Evolutionary conservation across 1,139 yeast species (phyloP).

Genomic region (Geotrichum citri-aurantii): DNA sequence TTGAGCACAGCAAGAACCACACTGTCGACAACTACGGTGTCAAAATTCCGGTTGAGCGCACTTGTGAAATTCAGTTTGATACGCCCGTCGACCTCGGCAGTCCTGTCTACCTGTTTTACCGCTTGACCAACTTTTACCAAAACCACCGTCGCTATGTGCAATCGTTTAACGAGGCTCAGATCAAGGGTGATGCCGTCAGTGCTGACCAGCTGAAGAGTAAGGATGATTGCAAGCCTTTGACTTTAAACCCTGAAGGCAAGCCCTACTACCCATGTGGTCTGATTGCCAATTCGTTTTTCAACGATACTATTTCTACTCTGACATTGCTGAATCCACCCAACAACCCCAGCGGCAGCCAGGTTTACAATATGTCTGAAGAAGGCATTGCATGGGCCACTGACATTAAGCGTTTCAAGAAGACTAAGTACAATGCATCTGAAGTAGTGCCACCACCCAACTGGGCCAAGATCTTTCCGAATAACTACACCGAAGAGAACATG

Average conservation of each 20-base stretch:
- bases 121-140: slow-evolving; percentile 77
- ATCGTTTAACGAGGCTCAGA: slow-evolving; percentile 85
- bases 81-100: slow-evolving; percentile 70
- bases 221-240: slow-evolving; percentile 84
- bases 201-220: slow-evolving; percentile 57
- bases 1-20: slow-evolving; percentile 31
- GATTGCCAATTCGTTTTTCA: slow-evolving; percentile 88
- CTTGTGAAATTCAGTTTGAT: slow-evolving; percentile 68
- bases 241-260: slow-evolving; percentile 46
- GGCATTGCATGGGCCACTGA: slow-evolving; percentile 90
- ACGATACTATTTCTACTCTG: slow-evolving; percentile 67
- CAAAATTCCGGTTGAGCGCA: slow-evolving; percentile 29
- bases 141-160: slow-evolving; percentile 92
- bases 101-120: slow-evolving; percentile 75
- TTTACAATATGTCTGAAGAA: slow-evolving; percentile 57
- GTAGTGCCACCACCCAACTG: slow-evolving; percentile 97
- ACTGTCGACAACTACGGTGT: slow-evolving; percentile 22
- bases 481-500: slow-evolving; percentile 75
- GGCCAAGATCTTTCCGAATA: slow-evolving; percentile 78
- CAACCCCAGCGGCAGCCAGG: slow-evolving; percentile 29
- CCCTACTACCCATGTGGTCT: slow-evolving; percentile 89
- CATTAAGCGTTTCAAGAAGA: slow-evolving; percentile 69
- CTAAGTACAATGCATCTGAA: slow-evolving; percentile 60
- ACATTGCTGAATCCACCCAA: slow-evolving; percentile 40
- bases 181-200: slow-evolving; percentile 67